A percentile compares a stretch with the other conserved stretches of the same genome.
Evolutionary conservation across 192 early-diverging fungal species (phyloP).

Genomic region (Linnemannia elongata): DNA sequence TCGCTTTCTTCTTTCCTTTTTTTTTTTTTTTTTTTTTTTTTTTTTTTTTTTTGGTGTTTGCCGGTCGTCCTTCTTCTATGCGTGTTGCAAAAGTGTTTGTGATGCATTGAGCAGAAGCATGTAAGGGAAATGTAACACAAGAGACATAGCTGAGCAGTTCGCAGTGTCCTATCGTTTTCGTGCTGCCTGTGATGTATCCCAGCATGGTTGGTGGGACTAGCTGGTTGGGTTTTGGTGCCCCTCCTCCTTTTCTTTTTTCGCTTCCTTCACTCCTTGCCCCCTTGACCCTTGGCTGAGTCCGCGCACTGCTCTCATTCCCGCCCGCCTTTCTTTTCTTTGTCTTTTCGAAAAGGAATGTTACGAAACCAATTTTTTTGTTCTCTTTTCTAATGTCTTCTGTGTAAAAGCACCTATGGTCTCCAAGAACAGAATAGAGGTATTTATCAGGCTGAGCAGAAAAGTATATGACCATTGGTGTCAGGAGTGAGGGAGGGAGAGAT

Average conservation of each 20-base stretch:
- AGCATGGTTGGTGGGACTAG: neutral
- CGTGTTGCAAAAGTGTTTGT: neutral
- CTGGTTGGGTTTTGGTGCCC: neutral
- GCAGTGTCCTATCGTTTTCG: neutral
- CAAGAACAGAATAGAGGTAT: too few relatives aligned
- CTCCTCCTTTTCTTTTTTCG: conserved; percentile 11
- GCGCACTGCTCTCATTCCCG: neutral
- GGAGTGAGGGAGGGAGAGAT: neutral
- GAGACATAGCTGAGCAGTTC: conserved; percentile 1
- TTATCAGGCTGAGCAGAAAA: too few relatives aligned
- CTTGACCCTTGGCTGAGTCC: conserved; percentile 13
- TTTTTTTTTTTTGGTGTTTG: neutral
- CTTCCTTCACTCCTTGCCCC: conserved; percentile 1
- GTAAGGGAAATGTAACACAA: conserved; percentile 1
- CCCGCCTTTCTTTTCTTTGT: neutral
- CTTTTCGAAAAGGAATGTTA: neutral
- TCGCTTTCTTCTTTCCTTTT: neutral
- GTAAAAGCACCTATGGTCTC: neutral
- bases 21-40: neutral
- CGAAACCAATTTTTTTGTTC: neutral
- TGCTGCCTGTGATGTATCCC: neutral
- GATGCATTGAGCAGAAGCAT: neutral
- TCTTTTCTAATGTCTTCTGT: neutral
- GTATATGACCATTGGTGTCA: neutral
- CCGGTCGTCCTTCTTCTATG: neutral